Evolutionary conservation across 2,329 filamentous ascomycete genomes (phyloP), one percentile per base, ranked within the genome.

Genomic region (Cladosporium sp.): DNA sequence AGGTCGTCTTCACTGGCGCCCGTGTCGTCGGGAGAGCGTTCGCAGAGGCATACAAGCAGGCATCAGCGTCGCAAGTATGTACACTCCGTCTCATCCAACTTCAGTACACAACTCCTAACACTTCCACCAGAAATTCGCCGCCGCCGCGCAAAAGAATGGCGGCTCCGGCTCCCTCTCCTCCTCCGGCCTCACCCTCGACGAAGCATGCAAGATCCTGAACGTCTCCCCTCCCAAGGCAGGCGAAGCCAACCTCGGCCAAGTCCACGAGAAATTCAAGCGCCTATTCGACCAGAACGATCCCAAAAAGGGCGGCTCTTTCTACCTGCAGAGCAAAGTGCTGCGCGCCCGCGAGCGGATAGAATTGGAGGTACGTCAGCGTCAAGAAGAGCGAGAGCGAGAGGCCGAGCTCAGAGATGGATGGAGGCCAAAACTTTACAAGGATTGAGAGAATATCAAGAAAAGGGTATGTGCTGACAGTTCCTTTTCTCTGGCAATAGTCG

Each of bases 191-290:
- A 93, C 90, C 7, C 83, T 98, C 63, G 89, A 95, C 60, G 93
- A 98, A 77, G 93, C 93, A 48, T 97, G 90, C 80, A 88, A 90
- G 72, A 96, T 98, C 65, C 80, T 98, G 56, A 95, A 98, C 69
- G 90, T 98, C 60, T 88, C 92, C 69, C 88, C 91, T 32, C 91
- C 92, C 1, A 80, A 86, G 67, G 80, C 78, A 54, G 89, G 88
- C 39, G 78, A 89, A 66, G 78, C 85, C 53, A 86, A 91, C 66
- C 75, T 91, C 67, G 87, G 91, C 61, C 78, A 85, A 57, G 83
- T 95, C 49, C 84, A 86, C 71, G 83, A 86, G 60, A 80, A 90
- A 48, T 98, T 97, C 78, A 97, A 97, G 80, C 83, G 85, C 57
- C 75, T 98, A 41, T 98, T 96, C 67, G 93, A 98, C 70, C 75